Evolutionary conservation across 2,329 filamentous ascomycete genomes (phyloP), one percentile per base, ranked within the genome.

Genomic region (Cryphonectria nitschkei): DNA sequence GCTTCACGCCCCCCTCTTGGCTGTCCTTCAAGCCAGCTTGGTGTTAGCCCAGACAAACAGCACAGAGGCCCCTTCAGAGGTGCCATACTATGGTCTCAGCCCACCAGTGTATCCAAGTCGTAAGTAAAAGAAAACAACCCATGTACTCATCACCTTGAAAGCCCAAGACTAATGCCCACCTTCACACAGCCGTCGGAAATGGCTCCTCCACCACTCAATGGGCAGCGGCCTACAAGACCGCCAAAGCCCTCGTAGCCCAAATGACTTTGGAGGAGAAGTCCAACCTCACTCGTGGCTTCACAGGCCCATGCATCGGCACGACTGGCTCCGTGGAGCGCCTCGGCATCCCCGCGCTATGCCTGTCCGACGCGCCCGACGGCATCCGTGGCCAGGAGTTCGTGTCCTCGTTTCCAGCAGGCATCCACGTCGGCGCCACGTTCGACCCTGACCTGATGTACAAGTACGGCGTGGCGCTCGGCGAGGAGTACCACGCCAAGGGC

Each of bases 341-440:
- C 76, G 65, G 79, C 75, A 54, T 84, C 75, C 69, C 82, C 75
- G 52, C 83, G 72, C 74, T 87, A 78, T 74, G 84, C 80, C 78
- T 87, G 81, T 68, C 84, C 76, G 76, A 86, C 81, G 80, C 78
- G 78, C 81, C 79, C 0, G 70, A 72, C 11, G 79, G 79, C 14
- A 73, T 81, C 22, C 77, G 79, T 0, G 79, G 78, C 2, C 79
- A 78, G 58, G 77, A 79, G 43, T 77, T 78, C 19, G 79, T 79
- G 26, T 80, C 79, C 3, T 76, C 77, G 3, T 93, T 93, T 78
- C 87, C 91, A 1, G 88, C 90, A 2, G 91, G 91, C 71, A 83
- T 92, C 71, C 92, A 91, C 71, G 84, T 92, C 41, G 92, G 90
- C 22, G 88, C 91, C 1, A 92, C 91, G 9, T 94, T 90, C 87